Evolutionary conservation across 352 stramenopile species (phyloP).

Genomic region (Phytopythium cucurbitacearum): DNA sequence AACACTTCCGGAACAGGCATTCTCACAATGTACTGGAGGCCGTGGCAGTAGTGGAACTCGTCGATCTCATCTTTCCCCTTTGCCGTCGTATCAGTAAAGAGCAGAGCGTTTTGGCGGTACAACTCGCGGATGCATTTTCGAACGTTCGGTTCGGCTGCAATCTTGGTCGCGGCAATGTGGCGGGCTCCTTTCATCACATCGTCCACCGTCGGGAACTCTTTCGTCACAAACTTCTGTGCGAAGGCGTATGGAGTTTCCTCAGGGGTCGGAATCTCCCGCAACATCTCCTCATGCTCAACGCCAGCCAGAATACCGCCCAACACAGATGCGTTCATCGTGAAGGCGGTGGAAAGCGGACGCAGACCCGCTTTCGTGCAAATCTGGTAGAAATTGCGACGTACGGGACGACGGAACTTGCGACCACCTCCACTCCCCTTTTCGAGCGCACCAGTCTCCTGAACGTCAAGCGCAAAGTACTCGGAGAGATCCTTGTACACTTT

Average conservation of each 20-base stretch:
- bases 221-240: conserved; percentile 74
- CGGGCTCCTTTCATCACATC: conserved; percentile 86
- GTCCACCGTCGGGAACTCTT: conserved; percentile 80
- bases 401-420: conserved; percentile 69
- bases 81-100: conserved; percentile 71
- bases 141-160: conserved; percentile 81
- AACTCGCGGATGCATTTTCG: conserved; percentile 82
- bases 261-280: conserved; percentile 68
- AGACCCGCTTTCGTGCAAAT: conserved; percentile 85
- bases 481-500: conserved; percentile 85
- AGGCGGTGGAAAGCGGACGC: conserved; percentile 58
- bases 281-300: conserved; percentile 59
- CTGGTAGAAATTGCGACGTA: conserved; percentile 85
- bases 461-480: conserved; percentile 81
- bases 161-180: conserved; percentile 84
- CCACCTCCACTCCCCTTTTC: conserved; percentile 33
- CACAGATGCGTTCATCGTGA: conserved; percentile 85
- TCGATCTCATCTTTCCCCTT: conserved; percentile 88
- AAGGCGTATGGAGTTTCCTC: conserved; percentile 67
- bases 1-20: conserved; percentile 84
- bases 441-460: conserved; percentile 44
- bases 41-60: conserved; percentile 85
- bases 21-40: conserved; percentile 80
- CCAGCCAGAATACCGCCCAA: conserved; percentile 73
- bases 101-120: conserved; percentile 67